Evolutionary conservation across 75 land plant genomes (phyloP).

Genomic region (Larix kaempferi): DNA sequence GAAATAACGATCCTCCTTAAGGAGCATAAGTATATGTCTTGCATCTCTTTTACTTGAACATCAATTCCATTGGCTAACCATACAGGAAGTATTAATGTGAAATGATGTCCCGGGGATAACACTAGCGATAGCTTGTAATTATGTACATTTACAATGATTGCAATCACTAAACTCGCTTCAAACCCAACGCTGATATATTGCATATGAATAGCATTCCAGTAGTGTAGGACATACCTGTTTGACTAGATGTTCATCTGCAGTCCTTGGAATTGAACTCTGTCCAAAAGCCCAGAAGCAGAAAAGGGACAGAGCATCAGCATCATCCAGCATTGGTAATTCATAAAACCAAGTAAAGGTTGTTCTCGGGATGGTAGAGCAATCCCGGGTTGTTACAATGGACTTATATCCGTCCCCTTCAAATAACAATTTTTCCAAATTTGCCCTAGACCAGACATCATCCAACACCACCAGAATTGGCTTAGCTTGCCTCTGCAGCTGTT

Average conservation of each 20-base stretch:
- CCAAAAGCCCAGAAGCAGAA: not conserved
- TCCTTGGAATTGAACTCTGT: no score
- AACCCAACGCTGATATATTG: not conserved
- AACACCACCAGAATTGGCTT: not conserved
- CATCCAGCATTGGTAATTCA: not conserved
- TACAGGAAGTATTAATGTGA: not conserved
- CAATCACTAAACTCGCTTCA: not conserved
- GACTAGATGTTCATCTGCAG: constrained; percentile 3
- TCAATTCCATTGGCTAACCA: not conserved
- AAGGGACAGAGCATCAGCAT: not conserved
- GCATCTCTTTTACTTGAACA: not conserved
- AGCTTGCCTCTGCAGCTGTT: not conserved
- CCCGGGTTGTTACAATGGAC: not conserved
- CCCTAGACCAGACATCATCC: constrained; percentile 6
- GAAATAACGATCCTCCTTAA: not conserved
- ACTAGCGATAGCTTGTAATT: no score
- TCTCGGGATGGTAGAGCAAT: not conserved
- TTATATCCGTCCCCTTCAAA: not conserved
- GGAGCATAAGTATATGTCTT: not conserved
- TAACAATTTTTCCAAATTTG: not conserved
- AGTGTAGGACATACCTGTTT: not conserved
- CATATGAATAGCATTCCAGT: not conserved
- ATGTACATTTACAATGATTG: not conserved
- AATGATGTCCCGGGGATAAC: not conserved
- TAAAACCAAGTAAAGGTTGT: not conserved